Base-by-base conservation (phyloP, 768 basidiomycete species). In the Xerocomellus intermedius region DNA sequence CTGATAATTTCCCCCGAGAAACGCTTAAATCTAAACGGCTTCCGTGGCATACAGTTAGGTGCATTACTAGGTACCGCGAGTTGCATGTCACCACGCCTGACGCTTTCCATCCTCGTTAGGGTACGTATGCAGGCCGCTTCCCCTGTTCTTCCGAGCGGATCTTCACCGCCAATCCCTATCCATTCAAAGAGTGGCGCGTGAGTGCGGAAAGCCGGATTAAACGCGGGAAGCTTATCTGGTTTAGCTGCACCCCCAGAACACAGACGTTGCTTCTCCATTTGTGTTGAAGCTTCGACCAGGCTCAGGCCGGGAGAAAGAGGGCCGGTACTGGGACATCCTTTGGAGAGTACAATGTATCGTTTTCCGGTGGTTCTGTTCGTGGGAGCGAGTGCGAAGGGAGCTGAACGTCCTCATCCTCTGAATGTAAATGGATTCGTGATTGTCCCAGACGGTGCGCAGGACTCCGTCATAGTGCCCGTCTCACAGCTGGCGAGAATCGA, bases 1-100 rank as follows among this genome's bases (percentile, higher is more conserved):
- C 85, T 86, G 8, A 77, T 78, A 88, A 91, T 91, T 4, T 87
- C 87, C 53, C 81, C 83, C 28, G 86, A 88, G 61, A 91, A 90
- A 35, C 88, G 75, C 58, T 82, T n/a, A n/a, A 24, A 24, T 24
- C 5, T 5, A 24, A 24, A 24, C 24, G 24, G 5, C 24, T 24
- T 82, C 42, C 52, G 60, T 30, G 42, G n/a, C 1, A 13, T 22
- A 16, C 37, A 9, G 10, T 36, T 42, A 28, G 45, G 5, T 9
- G n/a, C 38, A 16, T 39, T 32, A 8, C 33, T 6, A 0, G 42
- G 46, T 5, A 28, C 41, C 21, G 33, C 35, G 13, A 21, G 42
- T 16, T 50, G 51, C 16, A 14, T 6, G n/a, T 41, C 44, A 39
- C 12, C 32, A 3, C 1, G 36, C 22, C 28, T 12, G 2, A 16